These are phyloP conservation scores for Papiliotrema nemorosa DNA, from an alignment of 1,284 basidiomycete genomes.

Conservation along the genomic window DNA sequence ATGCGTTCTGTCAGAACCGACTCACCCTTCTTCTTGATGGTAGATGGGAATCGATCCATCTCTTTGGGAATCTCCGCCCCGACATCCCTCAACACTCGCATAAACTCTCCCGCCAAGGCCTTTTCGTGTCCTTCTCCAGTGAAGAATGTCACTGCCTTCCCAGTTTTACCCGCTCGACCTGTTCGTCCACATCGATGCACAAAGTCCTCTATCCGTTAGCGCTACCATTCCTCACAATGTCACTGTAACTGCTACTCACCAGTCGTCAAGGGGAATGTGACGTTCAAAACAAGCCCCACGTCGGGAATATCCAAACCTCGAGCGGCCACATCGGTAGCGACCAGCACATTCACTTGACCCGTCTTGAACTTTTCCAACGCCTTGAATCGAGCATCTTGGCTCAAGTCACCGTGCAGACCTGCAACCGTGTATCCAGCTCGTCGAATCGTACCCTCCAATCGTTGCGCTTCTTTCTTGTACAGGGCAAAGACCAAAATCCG, in stretches of 20 bases:
- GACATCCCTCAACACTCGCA: constrained; percentile 83
- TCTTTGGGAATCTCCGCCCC: constrained; percentile 67
- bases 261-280: constrained; percentile 94
- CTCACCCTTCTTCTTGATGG: constrained; percentile 88
- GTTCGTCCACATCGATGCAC: constrained; percentile 97
- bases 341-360: constrained; percentile 76
- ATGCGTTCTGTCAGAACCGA: not conserved
- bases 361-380: constrained; percentile 86
- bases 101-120: constrained; percentile 89
- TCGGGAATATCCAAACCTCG: constrained; percentile 96
- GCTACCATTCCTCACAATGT: not conserved
- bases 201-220: constrained; percentile 59
- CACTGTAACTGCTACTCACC: constrained; percentile 54
- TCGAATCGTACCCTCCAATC: constrained; percentile 77
- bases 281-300: constrained; percentile 87
- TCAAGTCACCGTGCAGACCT: constrained; percentile 88
- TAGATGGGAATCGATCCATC: constrained; percentile 87
- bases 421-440: constrained; percentile 80
- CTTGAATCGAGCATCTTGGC: constrained; percentile 79
- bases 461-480: constrained; percentile 95
- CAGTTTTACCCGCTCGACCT: constrained; percentile 84
- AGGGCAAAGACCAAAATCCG: constrained; percentile 91
- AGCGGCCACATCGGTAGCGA: constrained; percentile 97
- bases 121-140: constrained; percentile 82
- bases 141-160: constrained; percentile 96